A percentile compares a stretch with the other conserved stretches of the same genome.
Evolutionary conservation across 768 basidiomycete genomes (phyloP).

Genomic region (Arthromyces matolae): DNA sequence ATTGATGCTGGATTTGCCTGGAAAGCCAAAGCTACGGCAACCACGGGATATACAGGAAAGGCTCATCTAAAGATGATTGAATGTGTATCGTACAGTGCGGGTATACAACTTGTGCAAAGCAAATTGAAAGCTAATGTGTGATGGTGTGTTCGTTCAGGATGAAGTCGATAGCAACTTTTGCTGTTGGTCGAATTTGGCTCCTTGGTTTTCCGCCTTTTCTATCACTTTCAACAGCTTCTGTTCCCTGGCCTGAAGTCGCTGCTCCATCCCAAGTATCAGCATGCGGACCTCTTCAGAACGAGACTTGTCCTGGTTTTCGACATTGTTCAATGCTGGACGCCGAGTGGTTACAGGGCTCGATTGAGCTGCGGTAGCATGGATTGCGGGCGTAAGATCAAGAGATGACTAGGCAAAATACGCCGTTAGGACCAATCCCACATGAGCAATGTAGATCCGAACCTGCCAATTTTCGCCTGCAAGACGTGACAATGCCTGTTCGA

Average conservation of each 20-base stretch:
- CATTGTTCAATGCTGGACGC: constrained; percentile 16
- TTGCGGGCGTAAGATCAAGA: constrained; percentile 30
- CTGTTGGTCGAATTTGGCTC: constrained; percentile 14
- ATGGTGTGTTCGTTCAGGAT: too few relatives aligned
- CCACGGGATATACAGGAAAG: too few relatives aligned
- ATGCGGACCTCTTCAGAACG: constrained; percentile 19
- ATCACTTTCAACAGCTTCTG: constrained; percentile 17
- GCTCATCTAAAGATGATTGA: too few relatives aligned
- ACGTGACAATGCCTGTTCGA: constrained; percentile 68
- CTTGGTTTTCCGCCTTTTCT: constrained; percentile 17
- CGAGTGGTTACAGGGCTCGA: constrained; percentile 34
- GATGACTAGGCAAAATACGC: constrained; percentile 19
- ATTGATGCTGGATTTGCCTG: too few relatives aligned
- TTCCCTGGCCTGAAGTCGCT: constrained; percentile 21
- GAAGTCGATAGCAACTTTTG: constrained; percentile 5
- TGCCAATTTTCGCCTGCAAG: constrained; percentile 83
- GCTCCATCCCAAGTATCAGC: constrained; percentile 21
- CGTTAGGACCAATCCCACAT: constrained; percentile 11
- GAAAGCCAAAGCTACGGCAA: too few relatives aligned
- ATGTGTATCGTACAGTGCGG: background rate
- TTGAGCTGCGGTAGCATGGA: constrained; percentile 18
- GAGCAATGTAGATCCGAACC: constrained; percentile 35
- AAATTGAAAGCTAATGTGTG: too few relatives aligned
- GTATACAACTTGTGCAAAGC: background rate
- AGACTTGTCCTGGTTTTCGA: constrained; percentile 4